These are phyloP conservation scores for Xylaria telfairii DNA, from an alignment of 495 filamentous ascomycete genomes.

Conservation along the genomic window DNA sequence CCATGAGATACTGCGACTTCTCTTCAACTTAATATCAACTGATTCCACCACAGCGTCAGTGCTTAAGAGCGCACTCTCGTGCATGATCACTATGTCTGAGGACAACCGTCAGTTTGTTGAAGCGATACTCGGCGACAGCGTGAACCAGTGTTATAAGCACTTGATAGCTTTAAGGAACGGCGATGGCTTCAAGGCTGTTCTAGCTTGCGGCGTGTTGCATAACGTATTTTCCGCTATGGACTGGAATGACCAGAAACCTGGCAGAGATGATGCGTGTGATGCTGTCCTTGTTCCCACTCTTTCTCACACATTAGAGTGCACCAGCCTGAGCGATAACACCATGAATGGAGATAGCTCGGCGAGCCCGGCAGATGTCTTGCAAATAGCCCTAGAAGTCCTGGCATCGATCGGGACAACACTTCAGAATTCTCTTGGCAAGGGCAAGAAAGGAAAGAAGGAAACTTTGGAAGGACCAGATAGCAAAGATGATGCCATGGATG, in stretches of 20 bases:
- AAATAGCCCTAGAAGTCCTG: constrained; percentile 60
- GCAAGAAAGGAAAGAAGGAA: constrained; percentile 40
- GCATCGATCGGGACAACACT: constrained; percentile 65
- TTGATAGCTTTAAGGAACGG: constrained; percentile 44
- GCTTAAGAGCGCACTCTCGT: constrained; percentile 54
- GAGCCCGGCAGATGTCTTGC: constrained; percentile 44
- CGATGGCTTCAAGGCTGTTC: constrained; percentile 45
- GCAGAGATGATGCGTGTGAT: constrained; percentile 53
- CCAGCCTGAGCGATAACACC: constrained; percentile 29
- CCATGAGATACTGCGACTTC: constrained; percentile 53
- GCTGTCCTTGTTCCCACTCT: constrained; percentile 54
- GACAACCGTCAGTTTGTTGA: constrained; percentile 57
- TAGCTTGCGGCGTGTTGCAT: constrained; percentile 60
- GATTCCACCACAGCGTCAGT: constrained; percentile 41
- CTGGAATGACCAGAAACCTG: constrained; percentile 56
- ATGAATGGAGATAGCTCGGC: constrained; percentile 37
- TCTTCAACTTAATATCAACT: constrained; percentile 54
- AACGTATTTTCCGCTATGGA: constrained; percentile 54
- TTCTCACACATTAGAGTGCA: constrained; percentile 43
- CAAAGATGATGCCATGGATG: constrained; percentile 44
- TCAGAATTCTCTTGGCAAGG: constrained; percentile 51
- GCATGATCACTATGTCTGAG: constrained; percentile 61
- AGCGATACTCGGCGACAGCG: constrained; percentile 46
- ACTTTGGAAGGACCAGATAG: constrained; percentile 40
- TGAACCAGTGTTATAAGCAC: constrained; percentile 44